Evolutionary conservation across 345 rosid genomes (phyloP).

Genomic region (Rhodamnia rubescens): DNA sequence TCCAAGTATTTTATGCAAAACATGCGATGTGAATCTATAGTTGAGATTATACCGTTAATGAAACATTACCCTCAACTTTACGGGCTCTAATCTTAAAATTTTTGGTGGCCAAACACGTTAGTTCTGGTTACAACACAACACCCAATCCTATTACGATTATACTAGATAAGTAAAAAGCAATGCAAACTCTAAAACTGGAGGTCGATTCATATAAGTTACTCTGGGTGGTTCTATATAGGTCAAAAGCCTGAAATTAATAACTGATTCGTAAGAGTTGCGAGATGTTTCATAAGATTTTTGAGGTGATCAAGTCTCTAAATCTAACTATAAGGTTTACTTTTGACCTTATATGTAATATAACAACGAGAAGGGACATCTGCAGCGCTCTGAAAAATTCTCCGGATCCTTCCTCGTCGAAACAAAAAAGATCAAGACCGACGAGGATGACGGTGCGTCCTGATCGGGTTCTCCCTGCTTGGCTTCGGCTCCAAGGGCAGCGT

Average conservation of each 20-base stretch:
- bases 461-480: not conserved
- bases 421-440: not conserved
- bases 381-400: not conserved
- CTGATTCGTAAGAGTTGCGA: too few species aligned
- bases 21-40: too few species aligned
- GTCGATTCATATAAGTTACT: too few species aligned
- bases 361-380: not conserved
- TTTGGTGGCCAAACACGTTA: not conserved
- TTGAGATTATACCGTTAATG: too few species aligned
- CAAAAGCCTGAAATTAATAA: too few species aligned
- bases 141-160: not conserved
- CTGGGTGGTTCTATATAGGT: too few species aligned
- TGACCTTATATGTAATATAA: too few species aligned
- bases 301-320: too few species aligned
- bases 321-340: not conserved
- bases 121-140: not conserved
- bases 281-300: too few species aligned
- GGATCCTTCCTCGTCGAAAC: not conserved
- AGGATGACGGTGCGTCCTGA: not conserved
- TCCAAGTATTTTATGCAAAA: too few species aligned
- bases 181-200: too few species aligned
- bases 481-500: not conserved
- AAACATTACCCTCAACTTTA: not conserved
- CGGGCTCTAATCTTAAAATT: not conserved
- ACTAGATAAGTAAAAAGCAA: too few species aligned